Base-by-base conservation (phyloP, 345 rosid genomes). In the Eucalyptus regnans region DNA sequence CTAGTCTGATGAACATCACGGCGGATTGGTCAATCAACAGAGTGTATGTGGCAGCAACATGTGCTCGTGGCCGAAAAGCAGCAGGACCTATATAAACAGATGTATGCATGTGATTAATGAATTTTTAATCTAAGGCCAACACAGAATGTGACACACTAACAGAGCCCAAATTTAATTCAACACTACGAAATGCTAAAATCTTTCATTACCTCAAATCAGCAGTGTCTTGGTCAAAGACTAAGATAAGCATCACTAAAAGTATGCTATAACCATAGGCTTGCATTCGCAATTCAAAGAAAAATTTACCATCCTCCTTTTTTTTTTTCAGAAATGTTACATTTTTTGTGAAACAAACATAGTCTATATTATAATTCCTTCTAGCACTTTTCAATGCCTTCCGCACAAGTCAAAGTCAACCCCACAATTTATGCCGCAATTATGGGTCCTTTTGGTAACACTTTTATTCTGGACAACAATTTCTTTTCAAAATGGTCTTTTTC, bases 41-140 rank as follows among this genome's bases (percentile, higher is more conserved):
- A 90, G 95, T 92, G 93, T 98, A 98, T 86, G 92, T 86, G 91
- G 94, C 90, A 88, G 90, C 87, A 87, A 94, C 86, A 90, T 95
- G 96, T 54, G 96, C 94, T 89, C 99, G 93, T 44, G 99, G 97
- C 31, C 99, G 96, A 93, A 98, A 97, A 87, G 99, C 98, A 89
- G 99, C 98, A 16, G 99, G 97, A 90, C 99, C 99, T 98, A 96
- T 88, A 90, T 80, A 91, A 89, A 87, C 31, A 88, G 54, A 86
- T 68, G 81, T 33, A 27, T 16, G 80, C 58, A 58, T 51, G 79
- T 16, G 44, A 56, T 56, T 12, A 87, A 64, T 51, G 50, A 68
- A 12, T 87, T 41, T 27, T 25, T 31, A 22, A 13, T 86, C 62
- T 11, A 29, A 9, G 41, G 29, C 23, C 51, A 62, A 29, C 54